A percentile compares a stretch with the other conserved stretches of the same genome.
phyloP scores from a whole-genome alignment of 2,329 filamentous ascomycete genomes.

The Colletotrichum spaethianum region DNA sequence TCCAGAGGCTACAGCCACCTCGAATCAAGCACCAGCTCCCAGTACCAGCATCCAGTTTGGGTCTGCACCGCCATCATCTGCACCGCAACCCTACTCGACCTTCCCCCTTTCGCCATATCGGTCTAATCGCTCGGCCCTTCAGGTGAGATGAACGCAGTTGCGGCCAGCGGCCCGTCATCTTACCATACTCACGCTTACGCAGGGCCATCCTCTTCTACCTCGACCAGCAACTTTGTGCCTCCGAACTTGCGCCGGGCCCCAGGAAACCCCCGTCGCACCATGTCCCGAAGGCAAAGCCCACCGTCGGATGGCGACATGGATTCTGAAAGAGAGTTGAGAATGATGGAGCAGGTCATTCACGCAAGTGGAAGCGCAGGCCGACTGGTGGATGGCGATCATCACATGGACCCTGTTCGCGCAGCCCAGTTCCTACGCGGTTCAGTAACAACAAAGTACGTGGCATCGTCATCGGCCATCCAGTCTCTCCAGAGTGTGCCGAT shows the following conservation, averaged over 20 bases:
- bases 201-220: conserved; percentile 9
- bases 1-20: conserved; percentile 3
- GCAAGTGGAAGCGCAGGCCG: background rate
- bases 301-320: conserved; percentile 28
- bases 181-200: conserved; percentile 1
- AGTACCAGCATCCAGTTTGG: conserved; percentile 39
- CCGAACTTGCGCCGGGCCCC: conserved; percentile 22
- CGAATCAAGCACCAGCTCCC: conserved; percentile 14
- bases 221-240: background rate
- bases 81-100: conserved; percentile 9
- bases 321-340: conserved; percentile 26
- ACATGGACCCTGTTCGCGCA: conserved; percentile 52
- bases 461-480: conserved; percentile 61
- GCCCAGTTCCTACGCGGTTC: conserved; percentile 64
- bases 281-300: conserved; percentile 30
- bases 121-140: conserved; percentile 3
- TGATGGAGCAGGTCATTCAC: conserved; percentile 38
- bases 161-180: too few species aligned
- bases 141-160: conserved; percentile 8
- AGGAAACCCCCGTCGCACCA: conserved; percentile 8
- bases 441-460: conserved; percentile 60
- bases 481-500: conserved; percentile 63
- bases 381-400: conserved; percentile 9
- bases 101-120: conserved; percentile 17
- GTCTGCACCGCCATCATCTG: conserved; percentile 34